phyloP scores from a whole-genome alignment of 441 rosid genomes.

The Capsella rubella region DNA sequence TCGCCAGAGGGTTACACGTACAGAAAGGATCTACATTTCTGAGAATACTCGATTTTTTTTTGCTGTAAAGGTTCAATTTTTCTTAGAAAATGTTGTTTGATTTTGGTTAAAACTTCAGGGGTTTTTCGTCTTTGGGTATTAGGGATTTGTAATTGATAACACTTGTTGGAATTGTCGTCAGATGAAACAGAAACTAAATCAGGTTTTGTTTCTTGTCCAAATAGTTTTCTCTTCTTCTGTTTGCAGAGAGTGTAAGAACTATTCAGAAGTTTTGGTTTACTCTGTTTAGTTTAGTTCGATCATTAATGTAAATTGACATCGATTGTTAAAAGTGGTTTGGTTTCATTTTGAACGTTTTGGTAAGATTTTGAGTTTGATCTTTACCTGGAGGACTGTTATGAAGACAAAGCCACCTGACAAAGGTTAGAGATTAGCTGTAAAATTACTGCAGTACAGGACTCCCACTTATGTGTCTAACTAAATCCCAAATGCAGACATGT shows the following conservation, averaged over 20 bases:
- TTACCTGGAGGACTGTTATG: no score
- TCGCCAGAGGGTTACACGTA: background rate
- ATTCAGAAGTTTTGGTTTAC: no score
- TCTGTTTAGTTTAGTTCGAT: background rate
- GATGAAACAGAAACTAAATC: no score
- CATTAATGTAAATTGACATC: background rate
- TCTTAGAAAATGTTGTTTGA: background rate
- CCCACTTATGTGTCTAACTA: background rate
- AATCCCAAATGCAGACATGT: background rate
- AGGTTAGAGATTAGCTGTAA: no score
- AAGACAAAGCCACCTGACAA: no score
- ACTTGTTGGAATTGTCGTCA: no score
- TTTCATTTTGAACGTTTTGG: background rate
- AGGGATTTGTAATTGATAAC: background rate
- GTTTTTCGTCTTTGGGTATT: background rate
- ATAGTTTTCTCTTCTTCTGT: no score
- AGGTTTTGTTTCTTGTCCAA: no score
- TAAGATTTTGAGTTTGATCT: no score
- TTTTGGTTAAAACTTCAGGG: background rate
- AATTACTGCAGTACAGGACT: no score
- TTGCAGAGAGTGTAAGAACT: no score
- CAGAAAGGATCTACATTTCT: background rate
- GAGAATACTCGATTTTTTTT: background rate
- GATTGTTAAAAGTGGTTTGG: no score
- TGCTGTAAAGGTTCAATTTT: background rate